These are phyloP conservation scores for Rhizopogon vesiculosus DNA, from an alignment of 768 basidiomycete genomes.

Conservation along the genomic window DNA sequence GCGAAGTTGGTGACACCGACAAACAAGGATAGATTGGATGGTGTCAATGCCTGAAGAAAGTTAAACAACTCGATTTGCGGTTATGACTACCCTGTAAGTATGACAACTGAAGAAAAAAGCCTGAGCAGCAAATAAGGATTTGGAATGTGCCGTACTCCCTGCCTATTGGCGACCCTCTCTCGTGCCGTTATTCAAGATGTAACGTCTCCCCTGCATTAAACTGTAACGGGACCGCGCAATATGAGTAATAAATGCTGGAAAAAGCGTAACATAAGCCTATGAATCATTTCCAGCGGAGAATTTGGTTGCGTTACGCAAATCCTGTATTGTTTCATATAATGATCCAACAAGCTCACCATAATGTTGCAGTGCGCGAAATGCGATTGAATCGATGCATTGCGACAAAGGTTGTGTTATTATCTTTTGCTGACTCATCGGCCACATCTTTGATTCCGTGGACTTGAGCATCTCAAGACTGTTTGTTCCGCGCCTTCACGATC, in stretches of 20 bases:
- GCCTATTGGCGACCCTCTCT: slow-evolving; percentile 13
- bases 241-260: slow-evolving; percentile 7
- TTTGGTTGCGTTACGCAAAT: slow-evolving; percentile 11
- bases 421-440: slow-evolving; percentile 17
- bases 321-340: slow-evolving; percentile 5
- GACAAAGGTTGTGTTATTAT: slow-evolving; percentile 2
- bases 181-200: slow-evolving; percentile 16
- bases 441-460: slow-evolving; percentile 16
- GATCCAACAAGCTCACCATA: neutral
- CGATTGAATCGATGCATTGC: neutral
- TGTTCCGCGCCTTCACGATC: slow-evolving; percentile 2
- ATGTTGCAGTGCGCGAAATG: neutral
- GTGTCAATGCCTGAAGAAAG: slow-evolving; percentile 3
- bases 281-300: slow-evolving; percentile 16
- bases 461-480: neutral
- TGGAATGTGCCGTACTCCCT: slow-evolving; percentile 14
- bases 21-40: slow-evolving; percentile 24
- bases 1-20: slow-evolving; percentile 14
- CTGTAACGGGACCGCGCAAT: slow-evolving; percentile 26
- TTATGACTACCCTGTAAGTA: slow-evolving; percentile 19
- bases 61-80: slow-evolving; percentile 23
- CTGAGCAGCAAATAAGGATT: slow-evolving; percentile 14
- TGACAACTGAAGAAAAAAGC: slow-evolving; percentile 13
- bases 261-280: slow-evolving; percentile 25
- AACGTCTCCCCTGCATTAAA: slow-evolving; percentile 26